phyloP scores from a whole-genome alignment of 2,329 filamentous ascomycete species.

The Diaporthe aspalathi region DNA sequence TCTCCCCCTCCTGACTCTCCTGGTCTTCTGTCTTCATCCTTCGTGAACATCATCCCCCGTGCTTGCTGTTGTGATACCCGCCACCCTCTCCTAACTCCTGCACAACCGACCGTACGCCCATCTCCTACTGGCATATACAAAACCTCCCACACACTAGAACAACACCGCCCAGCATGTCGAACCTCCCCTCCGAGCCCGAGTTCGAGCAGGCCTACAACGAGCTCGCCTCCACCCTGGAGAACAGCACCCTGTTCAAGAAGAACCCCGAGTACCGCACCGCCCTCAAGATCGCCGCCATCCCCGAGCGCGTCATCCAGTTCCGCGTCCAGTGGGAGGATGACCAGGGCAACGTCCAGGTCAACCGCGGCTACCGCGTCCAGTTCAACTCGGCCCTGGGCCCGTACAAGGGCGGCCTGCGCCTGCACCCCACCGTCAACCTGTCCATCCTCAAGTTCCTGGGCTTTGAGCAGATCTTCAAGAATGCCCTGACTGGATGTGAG shows the following conservation, averaged over 20 bases:
- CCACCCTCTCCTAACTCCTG: not conserved
- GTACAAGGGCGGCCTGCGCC: conserved; percentile 96
- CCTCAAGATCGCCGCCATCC: conserved; percentile 86
- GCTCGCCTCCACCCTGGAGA: conserved; percentile 93
- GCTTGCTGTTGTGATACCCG: not conserved
- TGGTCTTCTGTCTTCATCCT: conserved; percentile 4
- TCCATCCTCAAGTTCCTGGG: conserved; percentile 94
- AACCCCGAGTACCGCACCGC: conserved; percentile 95
- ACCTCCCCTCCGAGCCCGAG: conserved; percentile 90
- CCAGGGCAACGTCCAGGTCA: conserved; percentile 87
- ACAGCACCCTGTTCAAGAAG: conserved; percentile 91
- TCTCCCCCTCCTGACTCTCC: not conserved
- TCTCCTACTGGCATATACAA: not conserved
- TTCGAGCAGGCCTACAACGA: conserved; percentile 99
- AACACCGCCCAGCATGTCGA: conserved; percentile 71
- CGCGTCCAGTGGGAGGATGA: conserved; percentile 97
- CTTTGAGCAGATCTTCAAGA: conserved; percentile 99
- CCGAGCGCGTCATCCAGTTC: conserved; percentile 97
- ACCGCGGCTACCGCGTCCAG: conserved; percentile 95
- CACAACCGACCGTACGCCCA: not conserved
- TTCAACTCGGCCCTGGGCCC: conserved; percentile 98
- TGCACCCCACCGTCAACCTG: conserved; percentile 89
- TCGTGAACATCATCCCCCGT: not conserved
- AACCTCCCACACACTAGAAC: too few relatives aligned
- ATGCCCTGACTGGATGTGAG: conserved; percentile 94